Percentiles rank a stretch among this genome's conserved stretches.
Evolutionary conservation across 805 yeast genomes (phyloP).

Genomic region (Kodamaea kaohsiungensis): DNA sequence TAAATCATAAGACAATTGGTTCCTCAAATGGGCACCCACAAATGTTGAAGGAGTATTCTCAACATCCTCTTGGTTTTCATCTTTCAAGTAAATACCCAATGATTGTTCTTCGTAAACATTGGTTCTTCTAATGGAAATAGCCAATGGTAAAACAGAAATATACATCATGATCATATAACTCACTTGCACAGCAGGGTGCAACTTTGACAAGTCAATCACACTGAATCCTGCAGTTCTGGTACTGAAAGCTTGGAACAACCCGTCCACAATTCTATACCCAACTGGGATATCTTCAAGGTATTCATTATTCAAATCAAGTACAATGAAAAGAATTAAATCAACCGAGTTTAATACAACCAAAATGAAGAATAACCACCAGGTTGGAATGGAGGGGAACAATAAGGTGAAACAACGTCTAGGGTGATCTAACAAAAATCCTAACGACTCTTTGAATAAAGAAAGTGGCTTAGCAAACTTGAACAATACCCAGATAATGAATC

Average conservation of each 20-base stretch:
- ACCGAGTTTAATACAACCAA: conserved; percentile 69
- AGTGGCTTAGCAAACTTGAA: conserved; percentile 66
- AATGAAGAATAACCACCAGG: conserved; percentile 90
- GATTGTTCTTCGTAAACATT: conserved; percentile 98
- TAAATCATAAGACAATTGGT: conserved; percentile 88
- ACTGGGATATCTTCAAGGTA: conserved; percentile 55
- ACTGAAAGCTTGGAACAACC: conserved; percentile 86
- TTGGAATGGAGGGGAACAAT: conserved; percentile 87
- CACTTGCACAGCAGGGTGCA: conserved; percentile 92
- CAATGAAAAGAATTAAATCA: conserved; percentile 78
- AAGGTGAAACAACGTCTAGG: conserved; percentile 97
- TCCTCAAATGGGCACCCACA: conserved; percentile 84
- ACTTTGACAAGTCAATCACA: conserved; percentile 62
- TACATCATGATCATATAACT: conserved; percentile 97
- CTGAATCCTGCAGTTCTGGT: conserved; percentile 94
- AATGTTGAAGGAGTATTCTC: conserved; percentile 57
- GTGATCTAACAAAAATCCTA: conserved; percentile 86
- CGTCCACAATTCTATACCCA: conserved; percentile 75
- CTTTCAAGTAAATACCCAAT: conserved; percentile 72
- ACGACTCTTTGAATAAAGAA: conserved; percentile 67
- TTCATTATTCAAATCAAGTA: conserved; percentile 60
- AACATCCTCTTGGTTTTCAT: conserved; percentile 28
- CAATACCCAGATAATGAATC: conserved; percentile 81
- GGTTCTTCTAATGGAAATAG: conserved; percentile 94
- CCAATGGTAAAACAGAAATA: conserved; percentile 92